Evolutionary conservation across 2,329 filamentous ascomycete genomes (phyloP), one percentile per base, ranked within the genome.

Genomic region (Beauveria asiatica): DNA sequence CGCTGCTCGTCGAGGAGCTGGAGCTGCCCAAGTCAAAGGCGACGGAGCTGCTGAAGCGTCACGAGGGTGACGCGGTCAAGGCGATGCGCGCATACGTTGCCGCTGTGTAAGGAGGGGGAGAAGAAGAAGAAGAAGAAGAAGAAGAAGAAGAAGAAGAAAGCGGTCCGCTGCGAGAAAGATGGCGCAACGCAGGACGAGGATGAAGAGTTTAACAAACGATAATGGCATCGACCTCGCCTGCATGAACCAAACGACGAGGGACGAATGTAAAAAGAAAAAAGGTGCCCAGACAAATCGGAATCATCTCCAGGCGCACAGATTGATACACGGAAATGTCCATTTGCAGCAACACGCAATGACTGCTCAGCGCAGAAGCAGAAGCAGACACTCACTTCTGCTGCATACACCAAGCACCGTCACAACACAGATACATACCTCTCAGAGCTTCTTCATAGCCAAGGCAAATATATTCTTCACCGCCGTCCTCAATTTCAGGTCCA

Each of bases 21-120:
- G 89, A 93, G 63, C 70, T 93, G 41, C 74, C 82, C 1, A 92
- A 90, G 72, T 66, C 76, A 2, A 90, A 86, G 72, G 90, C 88
- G 1, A 92, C 86, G 1, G 89, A 93, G 62, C 72, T 93, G 55
- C 78, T 94, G 5, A 87, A 85, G 71, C 77, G 81, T 5, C 79
- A 92, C 67, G 87, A 91, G 54, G 90, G 89, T 3, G 80, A 90
- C 68, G 82, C 82, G 1, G 78, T 86, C 44, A 80, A 83, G 71
- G 88, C 88, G 1, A 81, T 93, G 77, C 80, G 74, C 61, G 83
- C 84, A 0, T 91, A 69, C 63, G 64, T 76, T 21, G 61, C 64
- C 23, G 68, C 68, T 10, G 70, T 58, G 25, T 61, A 13, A 13
- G 37, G 13, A 16, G 7, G 9, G 1, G 17, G 10, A 30, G 13